phyloP scores from a whole-genome alignment of 306 rosid species.

The Mucuna pruriens region DNA sequence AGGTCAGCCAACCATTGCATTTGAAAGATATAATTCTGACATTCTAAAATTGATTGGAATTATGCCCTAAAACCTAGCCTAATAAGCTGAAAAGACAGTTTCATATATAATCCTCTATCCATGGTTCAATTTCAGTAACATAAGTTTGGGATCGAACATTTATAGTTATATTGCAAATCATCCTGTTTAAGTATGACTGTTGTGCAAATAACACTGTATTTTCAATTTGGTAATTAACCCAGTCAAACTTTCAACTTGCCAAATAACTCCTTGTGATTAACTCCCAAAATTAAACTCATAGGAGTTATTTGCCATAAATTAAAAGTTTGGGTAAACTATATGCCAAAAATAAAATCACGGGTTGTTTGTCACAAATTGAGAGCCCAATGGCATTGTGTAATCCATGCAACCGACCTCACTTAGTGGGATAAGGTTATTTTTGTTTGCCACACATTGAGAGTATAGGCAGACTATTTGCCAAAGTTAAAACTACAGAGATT shows the following conservation, averaged over 20 bases:
- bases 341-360: background rate
- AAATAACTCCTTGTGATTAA: background rate
- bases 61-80: background rate
- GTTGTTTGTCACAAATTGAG: background rate
- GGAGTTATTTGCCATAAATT: background rate
- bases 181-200: background rate
- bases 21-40: background rate
- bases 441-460: background rate
- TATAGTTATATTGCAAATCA: background rate
- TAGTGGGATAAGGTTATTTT: background rate
- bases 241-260: background rate
- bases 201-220: background rate
- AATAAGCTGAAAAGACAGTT: slow-evolving; percentile 23
- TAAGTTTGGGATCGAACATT: background rate
- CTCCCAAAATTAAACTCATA: background rate
- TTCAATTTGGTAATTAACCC: background rate
- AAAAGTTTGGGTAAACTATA: background rate
- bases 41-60: background rate
- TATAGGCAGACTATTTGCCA: background rate
- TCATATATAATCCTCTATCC: background rate
- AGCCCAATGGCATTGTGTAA: background rate
- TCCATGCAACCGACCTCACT: background rate
- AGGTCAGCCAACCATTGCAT: background rate
- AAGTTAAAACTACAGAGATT: background rate
- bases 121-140: slow-evolving; percentile 1